These are phyloP conservation scores for Metarhizium guizhouense DNA, from an alignment of 2,329 filamentous ascomycete genomes.

Conservation along the genomic window DNA sequence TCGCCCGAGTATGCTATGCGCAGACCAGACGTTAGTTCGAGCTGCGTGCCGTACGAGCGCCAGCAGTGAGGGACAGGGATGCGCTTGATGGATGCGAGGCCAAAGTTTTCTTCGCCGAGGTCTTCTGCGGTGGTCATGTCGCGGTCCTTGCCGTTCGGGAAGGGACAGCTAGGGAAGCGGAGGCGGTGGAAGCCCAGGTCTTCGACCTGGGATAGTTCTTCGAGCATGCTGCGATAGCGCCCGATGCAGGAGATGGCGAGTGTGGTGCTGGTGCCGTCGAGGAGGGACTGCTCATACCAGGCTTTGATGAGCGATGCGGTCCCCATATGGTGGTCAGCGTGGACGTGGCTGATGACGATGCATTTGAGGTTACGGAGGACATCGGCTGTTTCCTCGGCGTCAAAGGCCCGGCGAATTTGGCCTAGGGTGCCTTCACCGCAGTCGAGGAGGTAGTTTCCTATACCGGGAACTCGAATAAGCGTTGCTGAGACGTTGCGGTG, in stretches of 20 bases:
- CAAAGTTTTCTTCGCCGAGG: slow-evolving; percentile 39
- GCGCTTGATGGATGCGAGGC: slow-evolving; percentile 58
- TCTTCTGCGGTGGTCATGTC: slow-evolving; percentile 25
- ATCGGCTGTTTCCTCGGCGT: slow-evolving; percentile 52
- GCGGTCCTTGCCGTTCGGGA: slow-evolving; percentile 13
- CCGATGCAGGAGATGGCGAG: slow-evolving; percentile 61
- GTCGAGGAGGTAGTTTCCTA: slow-evolving; percentile 86
- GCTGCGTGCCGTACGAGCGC: slow-evolving; percentile 63
- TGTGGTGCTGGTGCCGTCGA: slow-evolving; percentile 23
- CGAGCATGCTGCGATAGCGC: slow-evolving; percentile 66
- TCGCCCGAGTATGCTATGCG: slow-evolving; percentile 92
- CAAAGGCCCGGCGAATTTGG: slow-evolving; percentile 69
- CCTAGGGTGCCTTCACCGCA: slow-evolving; percentile 88
- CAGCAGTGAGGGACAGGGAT: slow-evolving; percentile 70
- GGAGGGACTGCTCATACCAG: slow-evolving; percentile 55
- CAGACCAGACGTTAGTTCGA: slow-evolving; percentile 72
- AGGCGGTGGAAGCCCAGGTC: slow-evolving; percentile 58
- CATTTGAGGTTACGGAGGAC: slow-evolving; percentile 70
- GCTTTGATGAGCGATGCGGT: slow-evolving; percentile 71
- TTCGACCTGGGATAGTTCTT: slow-evolving; percentile 72
- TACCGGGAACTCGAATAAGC: slow-evolving; percentile 71
- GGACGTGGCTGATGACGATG: slow-evolving; percentile 91
- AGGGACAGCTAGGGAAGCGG: slow-evolving; percentile 22
- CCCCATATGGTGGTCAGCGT: slow-evolving; percentile 93
- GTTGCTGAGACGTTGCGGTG: slow-evolving; percentile 93